These are phyloP conservation scores for Quillaja saponaria DNA, from an alignment of 306 rosid species.

Conservation along the genomic window DNA sequence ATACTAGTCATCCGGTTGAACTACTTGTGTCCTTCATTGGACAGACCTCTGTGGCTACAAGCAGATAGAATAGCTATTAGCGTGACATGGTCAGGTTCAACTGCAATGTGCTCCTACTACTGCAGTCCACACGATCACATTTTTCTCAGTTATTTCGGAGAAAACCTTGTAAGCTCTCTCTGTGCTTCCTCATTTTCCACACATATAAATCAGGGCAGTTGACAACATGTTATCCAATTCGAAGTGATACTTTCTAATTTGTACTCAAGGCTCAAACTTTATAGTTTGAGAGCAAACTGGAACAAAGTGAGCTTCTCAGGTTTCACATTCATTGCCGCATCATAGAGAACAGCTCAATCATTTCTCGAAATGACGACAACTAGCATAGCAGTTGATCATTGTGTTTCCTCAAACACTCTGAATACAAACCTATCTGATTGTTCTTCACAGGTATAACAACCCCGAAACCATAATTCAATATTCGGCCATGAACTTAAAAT, in stretches of 20 bases:
- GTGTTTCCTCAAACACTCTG: slow-evolving; percentile 25
- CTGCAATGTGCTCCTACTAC: slow-evolving; percentile 38
- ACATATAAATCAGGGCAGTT: slow-evolving; percentile 40
- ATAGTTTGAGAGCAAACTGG: slow-evolving; percentile 34
- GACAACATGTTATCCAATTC: slow-evolving; percentile 29
- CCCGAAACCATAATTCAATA: slow-evolving; percentile 31
- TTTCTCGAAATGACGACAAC: slow-evolving; percentile 7
- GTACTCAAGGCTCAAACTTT: slow-evolving; percentile 35
- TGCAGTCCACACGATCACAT: slow-evolving; percentile 35
- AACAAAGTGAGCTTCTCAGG: slow-evolving; percentile 34
- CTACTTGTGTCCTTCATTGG: slow-evolving; percentile 26
- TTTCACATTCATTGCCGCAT: slow-evolving; percentile 26
- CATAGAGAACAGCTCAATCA: slow-evolving; percentile 22
- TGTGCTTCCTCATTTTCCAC: slow-evolving; percentile 35
- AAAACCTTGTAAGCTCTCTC: slow-evolving; percentile 28
- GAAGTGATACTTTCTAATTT: slow-evolving; percentile 28
- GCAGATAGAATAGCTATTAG: slow-evolving; percentile 38
- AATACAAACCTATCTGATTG: slow-evolving; percentile 28
- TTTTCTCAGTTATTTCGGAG: slow-evolving; percentile 19
- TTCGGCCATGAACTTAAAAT: slow-evolving; percentile 22
- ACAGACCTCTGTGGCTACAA: slow-evolving; percentile 36
- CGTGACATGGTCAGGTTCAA: slow-evolving; percentile 35
- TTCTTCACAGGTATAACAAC: slow-evolving; percentile 29
- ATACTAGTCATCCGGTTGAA: slow-evolving; percentile 28
- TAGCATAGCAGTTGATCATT: slow-evolving; percentile 27